A percentile compares a stretch with the other conserved stretches of the same genome.
Evolutionary conservation across 2,329 filamentous ascomycete species (phyloP).

Genomic region (Plenodomus lindquistii): DNA sequence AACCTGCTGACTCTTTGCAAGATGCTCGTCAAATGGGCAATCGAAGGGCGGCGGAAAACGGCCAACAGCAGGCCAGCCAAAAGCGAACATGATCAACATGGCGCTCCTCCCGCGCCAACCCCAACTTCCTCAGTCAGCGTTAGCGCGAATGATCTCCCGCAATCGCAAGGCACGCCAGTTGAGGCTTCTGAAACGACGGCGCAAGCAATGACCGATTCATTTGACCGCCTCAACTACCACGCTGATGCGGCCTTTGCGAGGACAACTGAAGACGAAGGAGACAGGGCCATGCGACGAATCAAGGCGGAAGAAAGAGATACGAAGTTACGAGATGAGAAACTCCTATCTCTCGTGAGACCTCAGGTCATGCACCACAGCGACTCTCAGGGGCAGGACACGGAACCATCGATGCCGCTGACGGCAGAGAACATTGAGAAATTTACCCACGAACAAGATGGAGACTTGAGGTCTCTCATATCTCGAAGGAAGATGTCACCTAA

Average conservation of each 20-base stretch:
- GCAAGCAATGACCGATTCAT: conserved; percentile 38
- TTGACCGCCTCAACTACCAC: conserved; percentile 43
- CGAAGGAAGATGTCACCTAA: conserved; percentile 17
- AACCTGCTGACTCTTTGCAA: conserved; percentile 19
- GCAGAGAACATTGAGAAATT: conserved; percentile 44
- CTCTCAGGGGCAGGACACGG: conserved; percentile 19
- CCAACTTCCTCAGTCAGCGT: conserved; percentile 18
- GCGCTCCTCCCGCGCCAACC: conserved; percentile 14
- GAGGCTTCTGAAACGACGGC: conserved; percentile 41
- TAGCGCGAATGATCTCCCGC: conserved; percentile 34
- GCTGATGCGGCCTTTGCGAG: conserved; percentile 45
- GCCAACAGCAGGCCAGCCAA: conserved; percentile 26
- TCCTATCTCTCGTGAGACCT: conserved; percentile 54
- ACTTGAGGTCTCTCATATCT: conserved; percentile 10
- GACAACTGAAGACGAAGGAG: conserved; percentile 50
- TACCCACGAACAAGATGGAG: conserved; percentile 32
- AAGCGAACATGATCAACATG: conserved; percentile 35
- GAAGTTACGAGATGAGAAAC: conserved; percentile 57
- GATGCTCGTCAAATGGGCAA: conserved; percentile 70
- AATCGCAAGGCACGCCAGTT: conserved; percentile 28
- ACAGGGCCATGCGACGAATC: conserved; percentile 52
- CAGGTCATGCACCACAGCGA: conserved; percentile 26
- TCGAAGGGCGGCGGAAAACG: conserved; percentile 48
- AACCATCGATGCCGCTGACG: conserved; percentile 38
- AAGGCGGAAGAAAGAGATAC: conserved; percentile 60